These are phyloP conservation scores for Laguncularia racemosa DNA, from an alignment of 345 rosid genomes.

Conservation along the genomic window DNA sequence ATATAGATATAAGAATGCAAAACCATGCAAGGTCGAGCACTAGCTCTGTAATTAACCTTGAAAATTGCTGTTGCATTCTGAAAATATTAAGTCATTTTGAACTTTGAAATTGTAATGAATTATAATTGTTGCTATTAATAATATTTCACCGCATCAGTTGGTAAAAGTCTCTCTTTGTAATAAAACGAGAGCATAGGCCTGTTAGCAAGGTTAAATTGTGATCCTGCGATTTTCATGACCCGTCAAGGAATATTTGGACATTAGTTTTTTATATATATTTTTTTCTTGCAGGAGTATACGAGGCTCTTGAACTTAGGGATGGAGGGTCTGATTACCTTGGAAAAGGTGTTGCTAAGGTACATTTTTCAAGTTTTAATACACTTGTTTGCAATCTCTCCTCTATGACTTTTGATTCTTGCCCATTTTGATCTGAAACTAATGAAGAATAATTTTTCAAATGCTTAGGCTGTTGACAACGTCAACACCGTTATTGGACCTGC, in stretches of 20 bases:
- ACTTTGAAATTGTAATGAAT: too few species aligned
- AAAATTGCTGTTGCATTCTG: too few species aligned
- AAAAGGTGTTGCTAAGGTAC: conserved; percentile 63
- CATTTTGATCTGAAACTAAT: not conserved
- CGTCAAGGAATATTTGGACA: not conserved
- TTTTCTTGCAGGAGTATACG: conserved; percentile 39
- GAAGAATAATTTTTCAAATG: conserved; percentile 1
- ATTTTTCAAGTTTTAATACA: not conserved
- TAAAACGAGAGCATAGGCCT: not conserved
- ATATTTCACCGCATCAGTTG: not conserved
- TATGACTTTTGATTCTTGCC: not conserved
- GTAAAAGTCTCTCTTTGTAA: not conserved
- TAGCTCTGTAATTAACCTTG: too few species aligned
- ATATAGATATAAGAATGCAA: too few species aligned
- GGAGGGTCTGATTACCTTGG: conserved; percentile 67
- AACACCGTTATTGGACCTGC: conserved; percentile 55
- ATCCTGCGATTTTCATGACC: too few species aligned
- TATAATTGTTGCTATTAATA: not conserved
- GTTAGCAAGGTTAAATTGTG: too few species aligned
- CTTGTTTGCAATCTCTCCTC: not conserved
- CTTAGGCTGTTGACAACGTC: conserved; percentile 57
- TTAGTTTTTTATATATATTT: not conserved
- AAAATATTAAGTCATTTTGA: too few species aligned
- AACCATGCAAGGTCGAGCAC: too few species aligned
- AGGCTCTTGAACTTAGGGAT: conserved; percentile 60